Base-by-base conservation (phyloP, 495 filamentous ascomycete species). In the Podospora australis region DNA sequence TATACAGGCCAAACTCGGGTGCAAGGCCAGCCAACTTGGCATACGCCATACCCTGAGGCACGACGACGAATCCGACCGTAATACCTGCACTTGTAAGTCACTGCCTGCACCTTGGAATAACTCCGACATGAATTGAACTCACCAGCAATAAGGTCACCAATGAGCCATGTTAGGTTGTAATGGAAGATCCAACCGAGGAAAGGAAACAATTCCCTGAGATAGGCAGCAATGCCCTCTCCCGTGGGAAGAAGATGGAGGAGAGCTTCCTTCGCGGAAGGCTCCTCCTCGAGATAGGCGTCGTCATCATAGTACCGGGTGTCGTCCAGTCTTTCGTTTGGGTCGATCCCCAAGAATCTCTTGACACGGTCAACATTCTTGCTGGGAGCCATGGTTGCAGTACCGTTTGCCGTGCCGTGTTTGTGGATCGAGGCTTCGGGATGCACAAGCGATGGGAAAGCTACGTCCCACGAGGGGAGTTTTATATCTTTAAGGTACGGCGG, bases 281-380 rank as follows among this genome's bases (percentile, higher is more conserved):
- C 89, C 3, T 75, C 65, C 63, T 95, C 89, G 34, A 87, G 70
- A 55, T 85, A 95, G 45, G 80, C 79, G 49, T 87, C 87, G 29
- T 59, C 56, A 7, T 57, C 46, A 28, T 55, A 44, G 39, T 39
- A 53, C 25, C 26, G 39, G 9, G 46, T 29, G 53, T 64, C 61
- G 34, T 59, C 47, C 23, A 59, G 49, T 1, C 22, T 48, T 22
- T 52, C 48, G 22, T 59, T 51, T 32, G 53, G 44, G 26, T 56
- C 53, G 35, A 64, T 59, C 1, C 61, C 61, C 14, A 64, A 48
- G 47, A 64, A 59, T 10, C 52, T 30, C 46, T 62, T 64, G 48
- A 59, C 46, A 39, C 61, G 61, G 46, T 61, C 58, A 30, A 25
- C 48, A 10, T 16, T 17, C 24, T 45, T 42, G 43, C 3, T 53